Evolutionary conservation across 345 rosid genomes (phyloP).

Genomic region (Euphorbia tirucalli): DNA sequence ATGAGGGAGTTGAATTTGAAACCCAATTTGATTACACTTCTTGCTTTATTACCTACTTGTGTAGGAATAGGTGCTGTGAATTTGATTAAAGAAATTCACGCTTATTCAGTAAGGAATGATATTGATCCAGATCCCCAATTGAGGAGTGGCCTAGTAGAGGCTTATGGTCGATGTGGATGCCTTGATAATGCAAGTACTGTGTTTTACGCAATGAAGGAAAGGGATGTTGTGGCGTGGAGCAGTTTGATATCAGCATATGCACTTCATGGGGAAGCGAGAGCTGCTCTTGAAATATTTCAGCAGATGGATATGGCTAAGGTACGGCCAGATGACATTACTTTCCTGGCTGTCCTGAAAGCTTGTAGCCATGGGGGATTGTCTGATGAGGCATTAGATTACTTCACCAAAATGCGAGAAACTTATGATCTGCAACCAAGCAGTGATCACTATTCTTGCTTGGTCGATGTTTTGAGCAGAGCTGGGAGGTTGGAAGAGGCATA

Average conservation of each 20-base stretch:
- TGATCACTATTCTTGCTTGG: constrained; percentile 63
- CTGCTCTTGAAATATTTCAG: constrained; percentile 42
- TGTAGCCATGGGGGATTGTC: constrained; percentile 69
- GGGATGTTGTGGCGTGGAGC: constrained; percentile 69
- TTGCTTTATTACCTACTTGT: constrained; percentile 54
- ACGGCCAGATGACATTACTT: constrained; percentile 53
- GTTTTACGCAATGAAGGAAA: constrained; percentile 38
- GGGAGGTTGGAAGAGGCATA: constrained; percentile 58
- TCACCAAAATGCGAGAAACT: constrained; percentile 36
- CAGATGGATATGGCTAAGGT: constrained; percentile 55
- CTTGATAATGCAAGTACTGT: constrained; percentile 37
- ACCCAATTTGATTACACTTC: constrained; percentile 61
- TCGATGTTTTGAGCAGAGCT: constrained; percentile 57
- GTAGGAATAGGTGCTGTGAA: constrained; percentile 35
- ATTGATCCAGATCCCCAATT: constrained; percentile 46
- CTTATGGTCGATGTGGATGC: constrained; percentile 56
- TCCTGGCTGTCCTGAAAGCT: constrained; percentile 58
- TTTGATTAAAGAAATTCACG: constrained; percentile 54
- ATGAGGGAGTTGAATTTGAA: constrained; percentile 43
- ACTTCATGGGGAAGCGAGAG: constrained; percentile 52
- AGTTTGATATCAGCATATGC: constrained; percentile 67
- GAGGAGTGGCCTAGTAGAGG: constrained; percentile 55
- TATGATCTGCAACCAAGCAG: constrained; percentile 43
- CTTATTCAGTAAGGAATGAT: constrained; percentile 42
- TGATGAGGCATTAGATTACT: constrained; percentile 45